Evolutionary conservation across 192 early-diverging fungal species (phyloP).

Genomic region (Podila clonocystis): DNA sequence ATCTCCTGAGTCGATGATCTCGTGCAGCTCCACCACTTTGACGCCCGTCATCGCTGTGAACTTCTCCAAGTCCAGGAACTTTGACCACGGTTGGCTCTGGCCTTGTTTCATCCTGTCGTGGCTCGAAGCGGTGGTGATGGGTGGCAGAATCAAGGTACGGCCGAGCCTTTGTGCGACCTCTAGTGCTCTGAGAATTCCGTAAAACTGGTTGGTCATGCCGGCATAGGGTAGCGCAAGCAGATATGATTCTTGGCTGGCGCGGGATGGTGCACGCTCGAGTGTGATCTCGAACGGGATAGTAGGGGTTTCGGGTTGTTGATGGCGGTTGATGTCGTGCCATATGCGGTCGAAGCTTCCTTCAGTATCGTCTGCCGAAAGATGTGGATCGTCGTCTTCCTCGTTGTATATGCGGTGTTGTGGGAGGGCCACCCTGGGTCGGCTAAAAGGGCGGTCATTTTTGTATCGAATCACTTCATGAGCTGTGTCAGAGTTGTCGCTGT

Average conservation of each 20-base stretch:
- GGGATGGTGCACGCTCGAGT: slow-evolving; percentile 1
- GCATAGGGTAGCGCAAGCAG: slow-evolving; percentile 31
- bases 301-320: neutral
- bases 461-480: neutral
- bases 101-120: slow-evolving; percentile 22
- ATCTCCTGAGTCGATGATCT: slow-evolving; percentile 1
- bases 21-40: slow-evolving; percentile 34
- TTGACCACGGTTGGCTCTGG: slow-evolving; percentile 34
- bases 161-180: slow-evolving; percentile 20
- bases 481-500: neutral
- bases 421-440: slow-evolving; percentile 1
- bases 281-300: neutral
- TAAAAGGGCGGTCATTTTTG: neutral
- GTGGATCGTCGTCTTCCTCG: neutral
- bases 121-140: slow-evolving; percentile 18
- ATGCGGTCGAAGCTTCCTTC: neutral
- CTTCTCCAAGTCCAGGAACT: slow-evolving; percentile 23
- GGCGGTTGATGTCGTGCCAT: neutral
- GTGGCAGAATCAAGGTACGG: slow-evolving; percentile 38
- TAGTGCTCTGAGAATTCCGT: slow-evolving; percentile 26
- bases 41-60: slow-evolving; percentile 9
- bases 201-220: slow-evolving; percentile 40
- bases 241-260: neutral
- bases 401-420: neutral
- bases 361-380: too few relatives aligned